phyloP scores from a whole-genome alignment of 768 basidiomycete species.

The Leccinum sublutescens region DNA sequence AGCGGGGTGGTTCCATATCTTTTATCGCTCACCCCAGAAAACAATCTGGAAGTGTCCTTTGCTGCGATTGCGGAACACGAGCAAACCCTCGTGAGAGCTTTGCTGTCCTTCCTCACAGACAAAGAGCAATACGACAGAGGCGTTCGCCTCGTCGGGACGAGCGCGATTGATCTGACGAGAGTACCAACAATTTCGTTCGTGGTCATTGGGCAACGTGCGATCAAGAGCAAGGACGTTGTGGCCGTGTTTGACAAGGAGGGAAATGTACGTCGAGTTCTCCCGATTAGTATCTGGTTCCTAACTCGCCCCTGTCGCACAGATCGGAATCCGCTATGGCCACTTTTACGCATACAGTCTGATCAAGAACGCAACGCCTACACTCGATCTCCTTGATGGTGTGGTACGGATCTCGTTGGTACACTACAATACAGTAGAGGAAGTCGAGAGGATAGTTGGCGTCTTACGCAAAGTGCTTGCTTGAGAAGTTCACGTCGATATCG shows the following conservation, averaged over 20 bases:
- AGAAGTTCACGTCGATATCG: background rate
- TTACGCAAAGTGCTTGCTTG: constrained; percentile 48
- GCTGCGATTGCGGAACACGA: constrained; percentile 62
- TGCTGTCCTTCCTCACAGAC: constrained; percentile 55
- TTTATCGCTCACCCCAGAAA: constrained; percentile 50
- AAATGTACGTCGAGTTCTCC: constrained; percentile 44
- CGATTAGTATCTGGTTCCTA: background rate
- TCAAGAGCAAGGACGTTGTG: constrained; percentile 65
- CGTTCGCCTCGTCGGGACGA: constrained; percentile 66
- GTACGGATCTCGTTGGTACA: constrained; percentile 77
- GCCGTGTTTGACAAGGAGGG: constrained; percentile 60
- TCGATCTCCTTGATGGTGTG: constrained; percentile 63
- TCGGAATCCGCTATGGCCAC: constrained; percentile 77
- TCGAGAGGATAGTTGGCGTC: constrained; percentile 54
- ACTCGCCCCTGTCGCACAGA: constrained; percentile 36
- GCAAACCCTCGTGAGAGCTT: constrained; percentile 49
- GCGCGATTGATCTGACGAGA: constrained; percentile 39
- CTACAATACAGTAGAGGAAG: constrained; percentile 75
- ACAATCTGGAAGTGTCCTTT: constrained; percentile 50
- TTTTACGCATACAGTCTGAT: constrained; percentile 74
- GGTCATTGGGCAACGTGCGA: constrained; percentile 53
- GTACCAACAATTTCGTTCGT: constrained; percentile 75
- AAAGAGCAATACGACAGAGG: constrained; percentile 52
- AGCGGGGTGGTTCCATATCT: constrained; percentile 66
- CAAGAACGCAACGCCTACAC: constrained; percentile 48